A percentile compares a stretch with the other conserved stretches of the same genome.
These are phyloP conservation scores for Fusarium xylarioides DNA, from an alignment of 2,329 filamentous ascomycete genomes.

Conservation along the genomic window DNA sequence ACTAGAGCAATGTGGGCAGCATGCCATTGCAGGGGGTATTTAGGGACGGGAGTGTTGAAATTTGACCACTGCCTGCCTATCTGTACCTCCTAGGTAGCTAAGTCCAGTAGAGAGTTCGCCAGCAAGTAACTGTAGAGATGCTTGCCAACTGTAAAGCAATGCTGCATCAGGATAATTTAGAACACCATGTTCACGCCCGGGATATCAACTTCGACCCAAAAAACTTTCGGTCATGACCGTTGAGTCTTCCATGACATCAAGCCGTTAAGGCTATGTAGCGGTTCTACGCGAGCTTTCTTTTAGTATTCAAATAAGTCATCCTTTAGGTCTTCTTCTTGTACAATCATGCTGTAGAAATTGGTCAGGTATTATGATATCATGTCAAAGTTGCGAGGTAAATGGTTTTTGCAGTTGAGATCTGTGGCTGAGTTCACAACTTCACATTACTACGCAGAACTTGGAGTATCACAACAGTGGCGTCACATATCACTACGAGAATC, in stretches of 20 bases:
- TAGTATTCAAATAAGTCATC: background rate
- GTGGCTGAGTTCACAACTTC: background rate
- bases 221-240: background rate
- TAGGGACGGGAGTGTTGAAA: background rate
- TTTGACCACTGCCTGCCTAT: background rate
- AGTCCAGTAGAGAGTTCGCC: background rate
- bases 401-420: background rate
- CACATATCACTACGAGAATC: background rate
- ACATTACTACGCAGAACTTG: background rate
- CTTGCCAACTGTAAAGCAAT: background rate
- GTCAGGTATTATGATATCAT: background rate
- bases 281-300: background rate
- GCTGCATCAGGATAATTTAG: background rate
- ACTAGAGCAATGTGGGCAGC: background rate
- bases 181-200: background rate
- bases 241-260: background rate
- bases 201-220: background rate
- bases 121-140: background rate
- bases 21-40: background rate
- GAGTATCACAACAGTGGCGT: background rate
- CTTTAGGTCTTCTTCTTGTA: no score
- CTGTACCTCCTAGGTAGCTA: background rate
- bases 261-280: background rate
- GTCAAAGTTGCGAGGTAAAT: background rate
- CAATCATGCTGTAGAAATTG: accelerated